Percentiles rank a stretch among this genome's conserved stretches.
Conservation (phyloP, 768 basidiomycete species). For the Coprinellus aureogranulatus region DNA sequence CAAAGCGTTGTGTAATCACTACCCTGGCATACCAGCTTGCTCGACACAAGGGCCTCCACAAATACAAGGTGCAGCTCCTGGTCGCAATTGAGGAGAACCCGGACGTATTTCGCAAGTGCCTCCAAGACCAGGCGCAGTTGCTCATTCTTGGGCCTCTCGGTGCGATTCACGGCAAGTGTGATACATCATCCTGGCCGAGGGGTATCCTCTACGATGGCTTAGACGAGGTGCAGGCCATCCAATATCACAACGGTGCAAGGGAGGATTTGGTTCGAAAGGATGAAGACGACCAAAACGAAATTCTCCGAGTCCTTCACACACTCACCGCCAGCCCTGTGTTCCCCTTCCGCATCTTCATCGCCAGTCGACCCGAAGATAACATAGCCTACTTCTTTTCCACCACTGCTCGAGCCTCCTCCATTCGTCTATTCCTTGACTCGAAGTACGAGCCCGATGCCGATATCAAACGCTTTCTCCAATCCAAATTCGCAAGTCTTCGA, state of each 20-base stretch:
- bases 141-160: no score
- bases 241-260: background rate
- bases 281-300: background rate
- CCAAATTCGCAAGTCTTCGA: background rate
- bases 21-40: no score
- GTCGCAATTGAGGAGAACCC: no score
- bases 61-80: no score
- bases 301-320: background rate
- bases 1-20: no score
- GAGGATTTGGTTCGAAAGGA: background rate
- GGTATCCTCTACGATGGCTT: conserved; percentile 6
- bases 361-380: conserved; percentile 1
- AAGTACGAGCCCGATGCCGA: background rate
- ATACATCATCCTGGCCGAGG: background rate
- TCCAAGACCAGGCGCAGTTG: no score
- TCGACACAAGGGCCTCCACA: no score
- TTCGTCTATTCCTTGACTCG: background rate
- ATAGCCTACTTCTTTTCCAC: background rate
- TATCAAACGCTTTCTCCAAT: background rate
- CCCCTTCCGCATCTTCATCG: conserved; percentile 2
- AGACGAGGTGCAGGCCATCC: background rate
- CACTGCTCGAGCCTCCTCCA: background rate
- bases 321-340: background rate
- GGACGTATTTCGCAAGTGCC: no score
- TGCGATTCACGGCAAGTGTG: no score